These are phyloP conservation scores for Dothistroma pini DNA, from an alignment of 2,329 filamentous ascomycete species.

Conservation along the genomic window DNA sequence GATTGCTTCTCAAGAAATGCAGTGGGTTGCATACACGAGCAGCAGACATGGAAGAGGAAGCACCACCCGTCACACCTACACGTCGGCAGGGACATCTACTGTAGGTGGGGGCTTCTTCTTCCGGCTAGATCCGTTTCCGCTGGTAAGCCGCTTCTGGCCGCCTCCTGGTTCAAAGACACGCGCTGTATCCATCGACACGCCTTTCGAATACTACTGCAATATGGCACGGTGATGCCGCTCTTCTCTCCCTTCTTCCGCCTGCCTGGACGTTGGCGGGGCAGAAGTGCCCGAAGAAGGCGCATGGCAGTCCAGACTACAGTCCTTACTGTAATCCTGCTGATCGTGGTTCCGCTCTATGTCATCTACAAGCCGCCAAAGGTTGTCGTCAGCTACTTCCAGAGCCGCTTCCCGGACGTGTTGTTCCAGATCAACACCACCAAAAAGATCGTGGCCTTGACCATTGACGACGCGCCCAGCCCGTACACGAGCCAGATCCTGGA, in stretches of 20 bases:
- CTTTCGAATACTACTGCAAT: background rate
- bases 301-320: conserved; percentile 30
- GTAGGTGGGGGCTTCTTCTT: background rate
- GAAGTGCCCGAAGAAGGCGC: conserved; percentile 30
- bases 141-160: background rate
- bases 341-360: conserved; percentile 55
- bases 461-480: conserved; percentile 78
- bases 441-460: conserved; percentile 74
- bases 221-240: conserved; percentile 31
- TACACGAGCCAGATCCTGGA: conserved; percentile 68
- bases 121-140: background rate
- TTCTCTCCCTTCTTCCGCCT: conserved; percentile 33
- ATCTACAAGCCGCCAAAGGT: conserved; percentile 77
- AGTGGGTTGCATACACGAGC: background rate
- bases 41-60: background rate
- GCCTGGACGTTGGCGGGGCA: conserved; percentile 32
- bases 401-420: conserved; percentile 72
- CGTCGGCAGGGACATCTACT: background rate
- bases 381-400: conserved; percentile 67
- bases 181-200: background rate
- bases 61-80: background rate
- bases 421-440: conserved; percentile 61
- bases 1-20: background rate
- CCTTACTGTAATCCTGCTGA: conserved; percentile 26
- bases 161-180: background rate